Conservation (phyloP, 352 stramenopile species). For the Phytophthora lateralis region DNA sequence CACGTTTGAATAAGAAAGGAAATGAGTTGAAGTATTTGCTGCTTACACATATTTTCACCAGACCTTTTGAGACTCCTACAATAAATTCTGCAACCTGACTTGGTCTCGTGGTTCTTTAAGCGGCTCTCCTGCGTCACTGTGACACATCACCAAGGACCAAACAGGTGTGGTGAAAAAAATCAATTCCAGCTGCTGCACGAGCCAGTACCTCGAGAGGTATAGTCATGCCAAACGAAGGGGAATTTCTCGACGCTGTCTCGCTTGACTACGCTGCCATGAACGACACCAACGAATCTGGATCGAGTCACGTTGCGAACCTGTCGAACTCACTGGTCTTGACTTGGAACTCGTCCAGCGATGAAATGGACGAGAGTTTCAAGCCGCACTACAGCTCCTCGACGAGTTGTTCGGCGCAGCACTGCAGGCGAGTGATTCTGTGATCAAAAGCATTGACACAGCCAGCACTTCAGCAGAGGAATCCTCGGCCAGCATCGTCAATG, state of each 20-base stretch:
- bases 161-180: not conserved
- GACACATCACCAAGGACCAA: not conserved
- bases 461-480: constrained; percentile 8
- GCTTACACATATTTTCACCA: too few species aligned
- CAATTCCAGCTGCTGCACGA: not conserved
- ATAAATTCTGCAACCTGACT: too few species aligned
- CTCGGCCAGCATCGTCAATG: not conserved
- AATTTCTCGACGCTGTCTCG: not conserved
- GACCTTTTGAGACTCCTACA: too few species aligned
- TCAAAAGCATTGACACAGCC: constrained; percentile 1
- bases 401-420: not conserved
- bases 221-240: not conserved
- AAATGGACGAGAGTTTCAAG: constrained; percentile 10
- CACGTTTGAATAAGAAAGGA: too few species aligned
- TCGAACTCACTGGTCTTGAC: not conserved
- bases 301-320: not conserved
- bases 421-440: not conserved
- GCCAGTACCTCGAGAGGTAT: not conserved
- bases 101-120: too few species aligned
- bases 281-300: not conserved
- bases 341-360: not conserved
- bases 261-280: not conserved
- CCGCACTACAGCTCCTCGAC: constrained; percentile 15
- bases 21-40: too few species aligned
- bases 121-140: not conserved